Percentiles rank a stretch among this genome's conserved stretches.
Evolutionary conservation across 305 asterid genomes (phyloP).

Genomic region (Fraxinus floribunda): DNA sequence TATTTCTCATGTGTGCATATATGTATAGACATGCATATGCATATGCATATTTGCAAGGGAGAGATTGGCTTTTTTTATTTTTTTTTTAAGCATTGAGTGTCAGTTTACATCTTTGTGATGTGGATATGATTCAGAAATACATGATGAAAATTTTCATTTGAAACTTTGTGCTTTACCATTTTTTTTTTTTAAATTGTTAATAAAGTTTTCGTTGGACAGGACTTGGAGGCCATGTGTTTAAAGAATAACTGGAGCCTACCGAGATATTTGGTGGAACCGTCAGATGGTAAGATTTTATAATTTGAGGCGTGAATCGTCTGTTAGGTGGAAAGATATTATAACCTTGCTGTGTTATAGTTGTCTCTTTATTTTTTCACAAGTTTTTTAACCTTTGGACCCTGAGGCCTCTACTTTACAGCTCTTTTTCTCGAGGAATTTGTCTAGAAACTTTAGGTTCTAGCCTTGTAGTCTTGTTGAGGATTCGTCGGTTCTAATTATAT

Average conservation of each 20-base stretch:
- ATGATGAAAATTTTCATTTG: neutral
- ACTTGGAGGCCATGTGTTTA: conserved; percentile 38
- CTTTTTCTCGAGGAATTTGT: neutral
- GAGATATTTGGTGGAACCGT: conserved; percentile 26
- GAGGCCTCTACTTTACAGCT: neutral
- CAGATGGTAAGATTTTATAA: conserved; percentile 35
- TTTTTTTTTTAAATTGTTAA: neutral
- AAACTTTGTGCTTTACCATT: neutral
- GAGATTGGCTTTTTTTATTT: neutral
- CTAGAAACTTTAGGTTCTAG: neutral
- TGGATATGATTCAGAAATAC: neutral
- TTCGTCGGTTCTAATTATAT: neutral
- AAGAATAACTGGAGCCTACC: conserved; percentile 48
- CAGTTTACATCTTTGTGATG: neutral
- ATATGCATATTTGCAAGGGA: neutral
- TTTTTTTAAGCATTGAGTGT: neutral
- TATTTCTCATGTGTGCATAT: neutral
- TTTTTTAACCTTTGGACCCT: neutral
- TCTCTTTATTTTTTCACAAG: neutral
- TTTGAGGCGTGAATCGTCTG: neutral
- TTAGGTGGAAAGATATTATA: neutral
- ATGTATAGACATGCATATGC: neutral
- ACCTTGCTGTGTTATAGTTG: neutral
- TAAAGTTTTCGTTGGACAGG: conserved; percentile 29
- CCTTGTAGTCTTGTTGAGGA: neutral